Conservation (phyloP, 2,329 filamentous ascomycete genomes). For the Amauroascus verrucosus region DNA sequence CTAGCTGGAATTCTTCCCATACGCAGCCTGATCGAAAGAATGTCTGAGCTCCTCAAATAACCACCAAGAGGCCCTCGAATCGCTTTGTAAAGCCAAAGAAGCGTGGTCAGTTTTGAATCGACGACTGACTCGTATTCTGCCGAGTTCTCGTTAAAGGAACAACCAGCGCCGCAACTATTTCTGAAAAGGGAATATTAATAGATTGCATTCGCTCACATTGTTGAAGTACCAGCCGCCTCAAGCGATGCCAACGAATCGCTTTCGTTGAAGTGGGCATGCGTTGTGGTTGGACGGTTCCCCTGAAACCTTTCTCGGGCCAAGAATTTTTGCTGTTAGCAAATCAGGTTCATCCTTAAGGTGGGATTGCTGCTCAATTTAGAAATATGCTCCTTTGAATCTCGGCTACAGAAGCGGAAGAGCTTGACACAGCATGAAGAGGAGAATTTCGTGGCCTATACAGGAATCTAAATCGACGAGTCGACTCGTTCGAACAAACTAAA, state of each 20-base stretch:
- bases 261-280: not conserved
- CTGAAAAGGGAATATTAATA: no score
- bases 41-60: not conserved
- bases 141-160: not conserved
- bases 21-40: not conserved
- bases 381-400: not conserved
- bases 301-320: not conserved
- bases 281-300: not conserved
- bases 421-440: not conserved
- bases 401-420: not conserved
- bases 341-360: not conserved
- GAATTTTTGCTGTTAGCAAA: not conserved
- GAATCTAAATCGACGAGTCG: not conserved
- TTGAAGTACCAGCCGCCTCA: not conserved
- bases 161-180: not conserved
- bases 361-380: not conserved
- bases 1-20: not conserved
- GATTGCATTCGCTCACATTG: not conserved
- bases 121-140: slow-evolving; percentile 6
- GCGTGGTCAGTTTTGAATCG: not conserved
- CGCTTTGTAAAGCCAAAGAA: not conserved
- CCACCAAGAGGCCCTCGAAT: not conserved
- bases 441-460: not conserved
- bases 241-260: not conserved
- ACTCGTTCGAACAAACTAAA: not conserved